Evolutionary conservation across 1,139 yeast genomes (phyloP), one percentile per base, ranked within the genome.

Genomic region (Hyphopichia fennica): DNA sequence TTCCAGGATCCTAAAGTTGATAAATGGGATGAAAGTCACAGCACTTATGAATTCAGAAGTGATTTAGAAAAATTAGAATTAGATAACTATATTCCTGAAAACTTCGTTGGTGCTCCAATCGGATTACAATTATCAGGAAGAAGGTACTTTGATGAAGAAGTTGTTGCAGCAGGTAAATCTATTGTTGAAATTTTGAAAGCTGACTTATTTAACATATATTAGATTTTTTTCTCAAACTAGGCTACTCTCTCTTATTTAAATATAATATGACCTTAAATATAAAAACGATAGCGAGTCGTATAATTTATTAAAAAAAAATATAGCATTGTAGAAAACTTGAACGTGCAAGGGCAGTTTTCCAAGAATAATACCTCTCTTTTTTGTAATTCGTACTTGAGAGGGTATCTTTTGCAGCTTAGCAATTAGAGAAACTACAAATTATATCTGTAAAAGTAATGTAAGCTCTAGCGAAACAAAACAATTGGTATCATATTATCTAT

Each of bases 1-100:
- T 69, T 60, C 54, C 87, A 80, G 54, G 87, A 82, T 55, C 78
- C 78, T 14, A 41, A 50, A 7, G 43, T 65, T 32, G 79, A 73
- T 53, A 58, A 58, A 46, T 72, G 77, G 77, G 71, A 61, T 17
- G 61, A 56, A 13, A 56, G 57, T 31, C 66, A 63, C 39, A 50
- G 53, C 25, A 44, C 50, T 19, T 65, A 64, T 49, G 45, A 56
- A 41, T 61, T 49, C 36, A 62, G 83, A 66, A 71, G 73, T 40
- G 62, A 57, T 6, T 55, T 77, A 46, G 84, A 79, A 50, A 59
- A 69, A 50, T 65, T 79, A 35, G 73, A 67, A 47, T 61, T 60
- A 36, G 51, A 49, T n/a, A 50, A 50, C 39, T 69, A 69, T 45
- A 55, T 60, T 17, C 70, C 75, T 2, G 63, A 62, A 32, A 50